phyloP scores from a whole-genome alignment of 2,329 filamentous ascomycete genomes.

The Hysterium pulicare region DNA sequence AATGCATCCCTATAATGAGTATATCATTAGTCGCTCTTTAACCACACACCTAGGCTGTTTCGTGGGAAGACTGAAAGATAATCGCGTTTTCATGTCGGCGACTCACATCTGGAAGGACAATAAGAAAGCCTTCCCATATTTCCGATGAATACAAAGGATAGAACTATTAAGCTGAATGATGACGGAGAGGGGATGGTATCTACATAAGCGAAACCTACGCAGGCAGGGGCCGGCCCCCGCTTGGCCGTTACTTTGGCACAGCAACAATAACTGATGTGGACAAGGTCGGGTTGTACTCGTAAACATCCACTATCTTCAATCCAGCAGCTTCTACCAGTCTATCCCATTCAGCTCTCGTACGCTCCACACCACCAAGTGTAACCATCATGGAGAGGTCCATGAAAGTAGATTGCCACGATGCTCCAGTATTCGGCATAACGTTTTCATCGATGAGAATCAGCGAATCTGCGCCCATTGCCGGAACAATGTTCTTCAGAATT shows the following conservation, averaged over 20 bases:
- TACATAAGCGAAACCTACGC: too few species aligned
- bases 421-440: conserved; percentile 25
- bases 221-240: too few species aligned
- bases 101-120: too few species aligned
- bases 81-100: too few species aligned
- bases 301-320: conserved; percentile 21
- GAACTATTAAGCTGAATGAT: too few species aligned
- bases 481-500: conserved; percentile 23
- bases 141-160: too few species aligned
- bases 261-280: conserved; percentile 19
- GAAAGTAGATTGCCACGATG: conserved; percentile 26
- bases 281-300: conserved; percentile 24
- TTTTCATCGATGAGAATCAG: conserved; percentile 31
- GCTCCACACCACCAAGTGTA: conserved; percentile 21
- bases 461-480: conserved; percentile 25
- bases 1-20: too few species aligned
- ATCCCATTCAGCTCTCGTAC: conserved; percentile 20
- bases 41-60: too few species aligned
- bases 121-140: too few species aligned
- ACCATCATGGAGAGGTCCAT: conserved; percentile 29
- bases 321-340: conserved; percentile 20
- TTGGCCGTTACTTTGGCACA: conserved; percentile 17
- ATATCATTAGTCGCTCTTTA: too few species aligned
- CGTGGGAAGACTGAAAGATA: too few species aligned
- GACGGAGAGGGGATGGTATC: too few species aligned